Base-by-base conservation (phyloP, 2,329 filamentous ascomycete genomes). In the Camillea tinctor region DNA sequence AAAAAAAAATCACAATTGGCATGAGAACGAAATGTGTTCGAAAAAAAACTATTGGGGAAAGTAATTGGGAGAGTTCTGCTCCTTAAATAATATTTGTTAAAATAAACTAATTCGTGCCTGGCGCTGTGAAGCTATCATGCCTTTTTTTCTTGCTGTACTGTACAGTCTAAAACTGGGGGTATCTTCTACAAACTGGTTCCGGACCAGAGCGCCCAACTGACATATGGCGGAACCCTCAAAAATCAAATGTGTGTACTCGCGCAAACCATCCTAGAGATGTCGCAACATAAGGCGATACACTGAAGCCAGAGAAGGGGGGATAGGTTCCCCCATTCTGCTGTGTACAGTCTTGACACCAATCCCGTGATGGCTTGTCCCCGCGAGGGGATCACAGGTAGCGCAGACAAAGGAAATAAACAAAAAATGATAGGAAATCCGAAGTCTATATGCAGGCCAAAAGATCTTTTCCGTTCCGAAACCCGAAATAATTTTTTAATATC, bases 161-260 rank as follows among this genome's bases (percentile, higher is more conserved):
- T 73, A 74, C 71, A 73, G 69, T 74, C 71, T 74, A 74, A 72
- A 30, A 69, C 65, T 64, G 66, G 65, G 71, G 72, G 72, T 74
- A 74, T 74, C 69, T 68, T 72, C 72, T 73, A 73, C 72, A 68
- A 67, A 65, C 69, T 71, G 72, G 72, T 69, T 67, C 72, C 72
- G 70, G 72, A 69, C 71, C 71, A 70, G 71, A 66, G 63, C 62
- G 64, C 65, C 66, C 64, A 66, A 65, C 63, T 20, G 59, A 66
- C 60, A 60, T n/a, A n/a, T 67, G 68, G 68, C 68, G 69, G 64
- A 66, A 68, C 67, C 65, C 68, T 66, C 62, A 59, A 65, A 69
- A 59, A 56, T 62, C 60, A 60, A 64, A 59, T 54, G 58, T 56
- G 55, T 44, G 54, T n/a, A n/a, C 57, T 52, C 61, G 48, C 59